Percentiles rank a stretch among this genome's conserved stretches.
These are phyloP conservation scores for Fraxinus velutina DNA, from an alignment of 305 asterid species.

Conservation along the genomic window DNA sequence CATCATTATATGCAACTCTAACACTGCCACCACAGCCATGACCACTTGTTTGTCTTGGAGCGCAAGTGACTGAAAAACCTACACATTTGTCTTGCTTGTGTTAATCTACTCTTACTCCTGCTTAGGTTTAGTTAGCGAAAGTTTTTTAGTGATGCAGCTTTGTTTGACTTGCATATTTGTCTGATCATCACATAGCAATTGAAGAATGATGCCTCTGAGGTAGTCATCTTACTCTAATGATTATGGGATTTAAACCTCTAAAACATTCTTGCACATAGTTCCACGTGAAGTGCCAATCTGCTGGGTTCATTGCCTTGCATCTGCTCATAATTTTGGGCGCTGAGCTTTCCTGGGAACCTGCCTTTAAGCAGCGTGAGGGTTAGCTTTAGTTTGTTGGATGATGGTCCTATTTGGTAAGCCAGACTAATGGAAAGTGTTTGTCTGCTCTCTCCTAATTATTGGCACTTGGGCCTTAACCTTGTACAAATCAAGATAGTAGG, in stretches of 20 bases:
- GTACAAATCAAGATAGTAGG: neutral
- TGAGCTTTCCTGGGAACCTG: neutral
- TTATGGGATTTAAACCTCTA: neutral
- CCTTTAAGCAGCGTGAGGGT: conserved; percentile 4
- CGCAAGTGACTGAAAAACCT: neutral
- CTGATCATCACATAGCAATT: neutral
- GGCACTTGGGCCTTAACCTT: neutral
- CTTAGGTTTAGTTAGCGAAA: neutral
- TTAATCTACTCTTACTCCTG: neutral
- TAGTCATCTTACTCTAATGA: neutral
- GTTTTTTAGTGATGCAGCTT: neutral
- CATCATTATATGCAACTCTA: neutral
- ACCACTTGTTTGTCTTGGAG: neutral
- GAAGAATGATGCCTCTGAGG: neutral
- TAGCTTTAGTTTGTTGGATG: conserved; percentile 1
- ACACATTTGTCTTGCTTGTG: neutral
- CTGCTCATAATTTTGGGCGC: neutral
- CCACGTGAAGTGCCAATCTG: conserved; percentile 5
- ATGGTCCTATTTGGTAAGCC: neutral
- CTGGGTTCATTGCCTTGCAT: neutral
- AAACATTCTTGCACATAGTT: neutral
- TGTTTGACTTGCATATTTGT: neutral
- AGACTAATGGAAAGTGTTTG: neutral
- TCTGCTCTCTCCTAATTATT: neutral
- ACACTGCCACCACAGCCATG: conserved; percentile 4